Percentiles rank a stretch among this genome's conserved stretches.
phyloP scores from a whole-genome alignment of 768 basidiomycete species.

The Peribolospora kevripleyi region DNA sequence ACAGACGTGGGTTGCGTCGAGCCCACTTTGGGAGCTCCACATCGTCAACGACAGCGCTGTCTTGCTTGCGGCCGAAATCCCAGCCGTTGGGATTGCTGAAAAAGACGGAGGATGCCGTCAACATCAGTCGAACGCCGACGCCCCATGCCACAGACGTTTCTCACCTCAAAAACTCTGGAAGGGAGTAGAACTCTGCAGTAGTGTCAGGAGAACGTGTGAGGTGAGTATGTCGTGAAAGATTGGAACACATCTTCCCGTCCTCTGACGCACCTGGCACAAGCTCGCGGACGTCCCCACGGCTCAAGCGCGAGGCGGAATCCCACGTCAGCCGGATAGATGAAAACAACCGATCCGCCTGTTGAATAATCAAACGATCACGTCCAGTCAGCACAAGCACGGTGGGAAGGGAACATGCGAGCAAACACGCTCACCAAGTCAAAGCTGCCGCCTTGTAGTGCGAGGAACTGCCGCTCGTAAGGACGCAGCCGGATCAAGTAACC shows the following conservation, averaged over 20 bases:
- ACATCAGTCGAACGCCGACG: too few relatives aligned
- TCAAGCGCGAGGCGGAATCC: slow-evolving; percentile 57
- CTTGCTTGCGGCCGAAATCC: slow-evolving; percentile 20
- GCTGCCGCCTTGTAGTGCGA: slow-evolving; percentile 48
- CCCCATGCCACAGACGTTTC: too few relatives aligned
- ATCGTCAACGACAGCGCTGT: slow-evolving; percentile 38
- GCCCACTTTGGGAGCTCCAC: slow-evolving; percentile 85
- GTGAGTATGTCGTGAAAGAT: background rate
- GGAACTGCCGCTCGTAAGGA: slow-evolving; percentile 81
- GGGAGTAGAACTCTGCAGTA: slow-evolving; percentile 16
- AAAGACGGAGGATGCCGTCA: slow-evolving; percentile 6
- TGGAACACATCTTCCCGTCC: slow-evolving; percentile 41
- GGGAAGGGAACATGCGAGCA: slow-evolving; percentile 11
- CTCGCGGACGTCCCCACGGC: slow-evolving; percentile 78
- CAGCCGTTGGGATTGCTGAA: slow-evolving; percentile 14
- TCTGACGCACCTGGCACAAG: slow-evolving; percentile 67
- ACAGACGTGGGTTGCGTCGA: slow-evolving; percentile 52
- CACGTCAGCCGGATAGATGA: slow-evolving; percentile 49
- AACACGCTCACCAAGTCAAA: slow-evolving; percentile 47
- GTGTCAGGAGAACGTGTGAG: background rate
- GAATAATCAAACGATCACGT: too few relatives aligned
- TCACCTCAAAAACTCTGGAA: slow-evolving; percentile 41
- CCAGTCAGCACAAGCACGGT: too few relatives aligned
- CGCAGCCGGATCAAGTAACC: slow-evolving; percentile 73
- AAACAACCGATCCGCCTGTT: slow-evolving; percentile 15